phyloP scores from a whole-genome alignment of 176 grass and related monocot species.

The Juncus inflexus region DNA sequence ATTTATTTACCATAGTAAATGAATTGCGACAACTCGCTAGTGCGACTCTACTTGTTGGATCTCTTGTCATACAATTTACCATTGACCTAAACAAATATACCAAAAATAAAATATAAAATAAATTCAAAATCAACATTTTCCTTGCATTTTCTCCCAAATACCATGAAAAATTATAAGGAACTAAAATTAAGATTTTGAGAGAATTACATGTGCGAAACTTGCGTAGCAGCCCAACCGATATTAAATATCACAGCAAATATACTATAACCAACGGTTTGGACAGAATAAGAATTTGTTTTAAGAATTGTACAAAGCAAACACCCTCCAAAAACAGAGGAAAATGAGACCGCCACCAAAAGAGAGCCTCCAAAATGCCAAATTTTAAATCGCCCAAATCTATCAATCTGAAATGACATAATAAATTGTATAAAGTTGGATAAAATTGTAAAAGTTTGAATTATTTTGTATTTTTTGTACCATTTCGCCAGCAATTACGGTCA shows the following conservation, averaged over 20 bases:
- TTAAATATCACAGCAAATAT: slow-evolving; percentile 94
- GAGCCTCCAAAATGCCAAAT: slow-evolving; percentile 95
- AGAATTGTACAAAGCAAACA: slow-evolving; percentile 80
- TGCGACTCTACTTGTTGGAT: slow-evolving; percentile 85
- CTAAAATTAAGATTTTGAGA: too few relatives aligned
- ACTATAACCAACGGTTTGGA: slow-evolving; percentile 89
- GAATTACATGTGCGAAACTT: slow-evolving; percentile 94
- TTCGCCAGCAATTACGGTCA: slow-evolving; percentile 86
- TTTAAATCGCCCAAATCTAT: slow-evolving; percentile 93
- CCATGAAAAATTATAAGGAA: neutral
- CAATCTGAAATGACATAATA: slow-evolving; percentile 84
- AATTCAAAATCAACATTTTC: slow-evolving; percentile 18
- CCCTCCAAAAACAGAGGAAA: slow-evolving; percentile 91
- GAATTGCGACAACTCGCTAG: slow-evolving; percentile 96
- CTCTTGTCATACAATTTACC: slow-evolving; percentile 96
- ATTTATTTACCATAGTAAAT: slow-evolving; percentile 81
- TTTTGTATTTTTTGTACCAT: slow-evolving; percentile 41
- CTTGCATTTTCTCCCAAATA: too few relatives aligned
- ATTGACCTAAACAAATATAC: slow-evolving; percentile 48
- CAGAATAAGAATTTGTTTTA: slow-evolving; percentile 41
- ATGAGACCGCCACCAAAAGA: slow-evolving; percentile 86
- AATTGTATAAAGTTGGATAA: too few relatives aligned
- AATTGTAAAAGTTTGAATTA: too few relatives aligned
- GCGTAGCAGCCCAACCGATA: slow-evolving; percentile 93
- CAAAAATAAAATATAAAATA: slow-evolving; percentile 1